Evolutionary conservation across 768 basidiomycete species (phyloP).

Genomic region (Sarcodon aspratus): DNA sequence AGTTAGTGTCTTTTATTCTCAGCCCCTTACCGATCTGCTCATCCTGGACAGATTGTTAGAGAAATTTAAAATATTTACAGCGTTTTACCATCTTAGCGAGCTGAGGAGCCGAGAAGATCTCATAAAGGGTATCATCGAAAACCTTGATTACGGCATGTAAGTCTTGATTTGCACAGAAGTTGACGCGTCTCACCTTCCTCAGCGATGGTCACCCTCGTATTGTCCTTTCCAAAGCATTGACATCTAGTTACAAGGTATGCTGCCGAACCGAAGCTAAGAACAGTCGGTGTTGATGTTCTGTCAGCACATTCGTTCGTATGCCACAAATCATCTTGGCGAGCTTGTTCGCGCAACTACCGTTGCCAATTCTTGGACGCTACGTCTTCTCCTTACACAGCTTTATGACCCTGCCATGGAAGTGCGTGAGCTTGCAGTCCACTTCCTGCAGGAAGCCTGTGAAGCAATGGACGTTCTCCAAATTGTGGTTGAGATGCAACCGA

Average conservation of each 20-base stretch:
- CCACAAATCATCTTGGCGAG: constrained; percentile 78
- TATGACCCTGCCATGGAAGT: constrained; percentile 91
- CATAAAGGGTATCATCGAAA: constrained; percentile 83
- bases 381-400: constrained; percentile 86
- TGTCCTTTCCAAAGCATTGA: constrained; percentile 87
- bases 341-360: constrained; percentile 56
- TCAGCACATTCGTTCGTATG: constrained; percentile 80
- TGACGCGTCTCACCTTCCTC: constrained; percentile 3
- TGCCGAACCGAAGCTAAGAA: not conserved
- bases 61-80: constrained; percentile 87
- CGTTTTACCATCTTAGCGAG: constrained; percentile 92
- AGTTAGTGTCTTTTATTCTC: constrained; percentile 37
- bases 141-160: constrained; percentile 83
- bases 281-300: not conserved
- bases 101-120: constrained; percentile 85
- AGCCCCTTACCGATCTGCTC: constrained; percentile 2
- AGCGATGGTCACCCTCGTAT: constrained; percentile 95
- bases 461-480: constrained; percentile 72
- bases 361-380: constrained; percentile 80
- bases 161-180: constrained; percentile 16
- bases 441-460: constrained; percentile 85
- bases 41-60: constrained; percentile 58
- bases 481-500: constrained; percentile 91
- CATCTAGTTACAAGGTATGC: constrained; percentile 82
- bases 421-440: constrained; percentile 80